Evolutionary conservation across 192 early-diverging fungal species (phyloP).

Genomic region (Hyaloraphidium curvatum): DNA sequence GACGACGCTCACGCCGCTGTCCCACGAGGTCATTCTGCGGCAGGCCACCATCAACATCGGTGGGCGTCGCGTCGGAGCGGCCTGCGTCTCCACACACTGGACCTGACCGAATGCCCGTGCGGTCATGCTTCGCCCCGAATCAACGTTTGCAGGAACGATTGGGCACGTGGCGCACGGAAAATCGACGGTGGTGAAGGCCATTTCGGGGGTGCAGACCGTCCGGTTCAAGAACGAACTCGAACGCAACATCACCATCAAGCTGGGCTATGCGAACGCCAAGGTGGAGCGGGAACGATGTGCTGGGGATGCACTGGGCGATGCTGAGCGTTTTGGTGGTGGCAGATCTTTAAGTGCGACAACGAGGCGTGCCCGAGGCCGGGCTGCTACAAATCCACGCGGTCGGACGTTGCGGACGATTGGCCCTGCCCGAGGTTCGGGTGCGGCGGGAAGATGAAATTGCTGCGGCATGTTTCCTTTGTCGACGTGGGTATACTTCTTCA

Average conservation of each 20-base stretch:
- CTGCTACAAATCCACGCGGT: conserved; percentile 78
- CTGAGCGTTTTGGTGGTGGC: no score
- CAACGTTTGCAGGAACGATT: conserved; percentile 56
- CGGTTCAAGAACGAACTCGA: conserved; percentile 96
- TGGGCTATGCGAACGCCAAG: conserved; percentile 98
- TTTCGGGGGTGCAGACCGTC: conserved; percentile 94
- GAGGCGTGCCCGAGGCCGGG: conserved; percentile 84
- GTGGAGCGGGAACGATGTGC: conserved; percentile 10
- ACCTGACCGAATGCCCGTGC: neutral
- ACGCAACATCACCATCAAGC: conserved; percentile 98
- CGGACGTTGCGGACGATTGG: conserved; percentile 65
- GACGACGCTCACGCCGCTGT: conserved; percentile 45
- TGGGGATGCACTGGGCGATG: no score
- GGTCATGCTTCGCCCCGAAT: neutral
- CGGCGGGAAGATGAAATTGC: conserved; percentile 63
- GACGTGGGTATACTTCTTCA: no score
- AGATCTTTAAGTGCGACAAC: conserved; percentile 96
- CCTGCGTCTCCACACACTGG: neutral
- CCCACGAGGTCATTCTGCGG: conserved; percentile 86
- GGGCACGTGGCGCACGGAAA: conserved; percentile 99
- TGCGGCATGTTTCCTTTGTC: conserved; percentile 84
- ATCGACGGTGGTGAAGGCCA: conserved; percentile 96
- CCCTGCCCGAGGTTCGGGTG: conserved; percentile 75
- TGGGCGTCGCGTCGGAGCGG: conserved; percentile 11
- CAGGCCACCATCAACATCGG: conserved; percentile 99